A percentile compares a stretch with the other conserved stretches of the same genome.
Evolutionary conservation across 2,329 filamentous ascomycete genomes (phyloP).

Genomic region (Botryotinia convoluta): DNA sequence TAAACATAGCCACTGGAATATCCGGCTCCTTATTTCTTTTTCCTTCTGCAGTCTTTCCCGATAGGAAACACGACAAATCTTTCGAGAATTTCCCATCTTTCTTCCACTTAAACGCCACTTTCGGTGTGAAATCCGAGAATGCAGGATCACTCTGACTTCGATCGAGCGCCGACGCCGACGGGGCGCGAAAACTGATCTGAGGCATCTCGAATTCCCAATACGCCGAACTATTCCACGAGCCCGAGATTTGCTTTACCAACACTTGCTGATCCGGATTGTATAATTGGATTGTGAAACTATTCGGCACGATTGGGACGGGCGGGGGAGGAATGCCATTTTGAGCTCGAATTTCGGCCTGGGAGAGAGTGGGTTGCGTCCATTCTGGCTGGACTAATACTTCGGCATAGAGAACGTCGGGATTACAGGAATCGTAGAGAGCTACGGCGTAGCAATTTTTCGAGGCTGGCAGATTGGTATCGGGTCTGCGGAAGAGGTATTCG

Average conservation of each 20-base stretch:
- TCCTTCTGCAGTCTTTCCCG: slow-evolving; percentile 69
- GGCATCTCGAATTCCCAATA: slow-evolving; percentile 94
- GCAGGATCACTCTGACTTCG: slow-evolving; percentile 62
- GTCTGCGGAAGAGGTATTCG: slow-evolving; percentile 76
- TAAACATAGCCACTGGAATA: slow-evolving; percentile 89
- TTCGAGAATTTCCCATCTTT: slow-evolving; percentile 81
- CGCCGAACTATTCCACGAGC: slow-evolving; percentile 76
- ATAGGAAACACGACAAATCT: slow-evolving; percentile 85
- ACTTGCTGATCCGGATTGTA: slow-evolving; percentile 93
- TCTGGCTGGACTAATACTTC: slow-evolving; percentile 82
- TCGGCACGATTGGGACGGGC: slow-evolving; percentile 71
- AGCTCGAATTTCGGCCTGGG: slow-evolving; percentile 74
- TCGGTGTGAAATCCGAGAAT: slow-evolving; percentile 59
- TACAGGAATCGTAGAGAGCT: slow-evolving; percentile 79
- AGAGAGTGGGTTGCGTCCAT: slow-evolving; percentile 80
- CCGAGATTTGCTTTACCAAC: slow-evolving; percentile 64
- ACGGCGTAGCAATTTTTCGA: slow-evolving; percentile 83
- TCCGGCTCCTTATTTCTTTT: slow-evolving; percentile 89
- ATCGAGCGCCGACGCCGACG: slow-evolving; percentile 76
- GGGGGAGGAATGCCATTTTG: slow-evolving; percentile 62
- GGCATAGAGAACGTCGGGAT: slow-evolving; percentile 77
- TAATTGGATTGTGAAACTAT: slow-evolving; percentile 77
- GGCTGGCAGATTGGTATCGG: slow-evolving; percentile 65
- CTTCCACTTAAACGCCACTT: slow-evolving; percentile 84
- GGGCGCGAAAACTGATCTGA: slow-evolving; percentile 75